Percentiles rank a stretch among this genome's conserved stretches.
Evolutionary conservation across 208 protist species (phyloP).

Genomic region (Lotmaria passim): DNA sequence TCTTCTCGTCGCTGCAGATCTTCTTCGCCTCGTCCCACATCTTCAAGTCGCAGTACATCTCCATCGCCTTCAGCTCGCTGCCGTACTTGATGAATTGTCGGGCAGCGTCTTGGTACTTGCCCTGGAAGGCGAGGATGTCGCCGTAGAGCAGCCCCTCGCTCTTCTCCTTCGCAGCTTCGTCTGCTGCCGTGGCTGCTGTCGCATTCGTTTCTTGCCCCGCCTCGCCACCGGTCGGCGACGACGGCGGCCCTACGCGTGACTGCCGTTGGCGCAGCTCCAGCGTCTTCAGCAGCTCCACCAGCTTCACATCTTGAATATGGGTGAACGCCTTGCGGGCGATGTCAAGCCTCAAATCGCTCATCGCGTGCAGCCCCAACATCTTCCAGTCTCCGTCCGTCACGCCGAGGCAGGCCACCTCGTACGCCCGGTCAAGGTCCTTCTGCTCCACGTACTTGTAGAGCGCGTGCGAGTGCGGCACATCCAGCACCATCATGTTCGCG

Average conservation of each 20-base stretch:
- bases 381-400: conserved; percentile 95
- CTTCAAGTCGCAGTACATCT: conserved; percentile 96
- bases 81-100: conserved; percentile 87
- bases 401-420: conserved; percentile 93
- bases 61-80: conserved; percentile 81
- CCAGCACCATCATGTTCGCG: conserved; percentile 86
- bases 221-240: conserved; percentile 9
- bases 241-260: conserved; percentile 12
- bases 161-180: conserved; percentile 25
- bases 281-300: conserved; percentile 92
- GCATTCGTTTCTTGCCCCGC: too few relatives aligned
- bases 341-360: conserved; percentile 90
- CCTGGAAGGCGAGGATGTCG: conserved; percentile 94
- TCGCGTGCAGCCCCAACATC: conserved; percentile 93
- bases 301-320: conserved; percentile 89
- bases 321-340: conserved; percentile 94
- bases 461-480: conserved; percentile 93
- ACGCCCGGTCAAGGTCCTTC: conserved; percentile 90
- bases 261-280: conserved; percentile 83
- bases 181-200: neutral
- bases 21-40: conserved; percentile 93
- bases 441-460: conserved; percentile 93
- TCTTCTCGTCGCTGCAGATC: conserved; percentile 87
- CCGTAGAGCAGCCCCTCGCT: conserved; percentile 62
- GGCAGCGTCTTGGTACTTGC: conserved; percentile 93